Percentiles rank a stretch among this genome's conserved stretches.
Conservation (phyloP, 805 yeast species). For the Wickerhamomyces ciferrii region DNA sequence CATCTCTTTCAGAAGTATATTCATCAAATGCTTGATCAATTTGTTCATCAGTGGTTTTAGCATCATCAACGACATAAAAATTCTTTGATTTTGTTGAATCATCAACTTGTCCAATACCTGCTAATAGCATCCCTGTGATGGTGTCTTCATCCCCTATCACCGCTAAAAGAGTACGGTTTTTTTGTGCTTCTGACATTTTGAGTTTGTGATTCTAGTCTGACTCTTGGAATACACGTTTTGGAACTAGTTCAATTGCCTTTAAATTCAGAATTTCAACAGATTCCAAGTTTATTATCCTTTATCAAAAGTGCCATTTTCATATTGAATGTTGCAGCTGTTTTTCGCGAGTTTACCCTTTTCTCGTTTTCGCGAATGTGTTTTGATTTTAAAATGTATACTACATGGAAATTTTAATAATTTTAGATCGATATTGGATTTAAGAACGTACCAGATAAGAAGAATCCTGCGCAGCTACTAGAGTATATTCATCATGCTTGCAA, state of each 20-base stretch:
- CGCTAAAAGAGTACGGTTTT: conserved; percentile 80
- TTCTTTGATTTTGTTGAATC: conserved; percentile 58
- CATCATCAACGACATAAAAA: conserved; percentile 73
- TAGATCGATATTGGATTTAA: background rate
- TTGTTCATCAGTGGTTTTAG: conserved; percentile 72
- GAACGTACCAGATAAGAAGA: background rate
- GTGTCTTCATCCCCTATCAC: conserved; percentile 98
- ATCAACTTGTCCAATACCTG: conserved; percentile 88
- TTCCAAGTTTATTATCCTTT: background rate
- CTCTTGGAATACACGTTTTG: too few species aligned
- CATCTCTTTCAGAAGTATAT: conserved; percentile 73
- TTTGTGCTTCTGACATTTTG: conserved; percentile 30
- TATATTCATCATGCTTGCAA: background rate
- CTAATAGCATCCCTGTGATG: conserved; percentile 90
- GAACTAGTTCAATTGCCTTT: too few species aligned
- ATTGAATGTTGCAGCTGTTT: too few species aligned
- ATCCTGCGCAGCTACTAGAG: too few species aligned
- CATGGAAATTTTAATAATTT: too few species aligned
- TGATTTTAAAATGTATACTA: background rate
- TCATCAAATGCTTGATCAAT: conserved; percentile 69
- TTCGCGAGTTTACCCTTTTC: background rate
- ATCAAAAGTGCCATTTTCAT: too few species aligned
- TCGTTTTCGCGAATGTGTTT: background rate
- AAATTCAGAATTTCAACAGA: background rate
- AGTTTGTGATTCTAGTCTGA: background rate